phyloP scores from a whole-genome alignment of 2,329 filamentous ascomycete species.

The Talaromyces atroroseus region DNA sequence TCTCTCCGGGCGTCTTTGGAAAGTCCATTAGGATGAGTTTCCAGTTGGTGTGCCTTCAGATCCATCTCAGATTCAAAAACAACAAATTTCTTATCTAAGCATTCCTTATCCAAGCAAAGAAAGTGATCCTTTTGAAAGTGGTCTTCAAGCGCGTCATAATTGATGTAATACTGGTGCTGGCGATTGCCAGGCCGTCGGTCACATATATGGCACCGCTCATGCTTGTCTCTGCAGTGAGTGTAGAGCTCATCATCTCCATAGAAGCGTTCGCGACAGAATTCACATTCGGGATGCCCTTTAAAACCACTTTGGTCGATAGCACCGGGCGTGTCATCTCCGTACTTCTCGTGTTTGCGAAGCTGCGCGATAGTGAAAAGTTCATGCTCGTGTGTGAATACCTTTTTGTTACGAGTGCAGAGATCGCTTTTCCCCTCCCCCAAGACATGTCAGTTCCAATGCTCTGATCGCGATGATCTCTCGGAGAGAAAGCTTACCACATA shows the following conservation, averaged over 20 bases:
- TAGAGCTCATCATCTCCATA: slow-evolving; percentile 96
- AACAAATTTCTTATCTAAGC: slow-evolving; percentile 93
- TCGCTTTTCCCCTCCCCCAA: slow-evolving; percentile 61
- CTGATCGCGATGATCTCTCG: background rate
- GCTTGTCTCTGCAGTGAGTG: slow-evolving; percentile 84
- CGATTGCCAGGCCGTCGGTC: slow-evolving; percentile 61
- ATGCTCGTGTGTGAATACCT: slow-evolving; percentile 97
- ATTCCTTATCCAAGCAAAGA: slow-evolving; percentile 77
- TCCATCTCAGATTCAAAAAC: slow-evolving; percentile 95
- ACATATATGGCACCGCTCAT: slow-evolving; percentile 93
- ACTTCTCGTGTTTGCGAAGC: slow-evolving; percentile 79
- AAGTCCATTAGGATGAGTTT: slow-evolving; percentile 70
- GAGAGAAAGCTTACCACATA: slow-evolving; percentile 60
- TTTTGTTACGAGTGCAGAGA: slow-evolving; percentile 88
- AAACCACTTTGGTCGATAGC: slow-evolving; percentile 91
- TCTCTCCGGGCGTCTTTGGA: slow-evolving; percentile 81
- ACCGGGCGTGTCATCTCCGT: slow-evolving; percentile 85
- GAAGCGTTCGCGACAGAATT: slow-evolving; percentile 85
- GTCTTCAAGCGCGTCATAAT: slow-evolving; percentile 78
- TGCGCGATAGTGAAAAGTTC: slow-evolving; percentile 79
- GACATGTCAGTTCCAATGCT: slow-evolving; percentile 1
- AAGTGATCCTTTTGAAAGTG: slow-evolving; percentile 89
- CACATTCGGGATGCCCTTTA: slow-evolving; percentile 89
- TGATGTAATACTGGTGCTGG: slow-evolving; percentile 81
- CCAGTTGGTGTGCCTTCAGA: slow-evolving; percentile 85